These are phyloP conservation scores for Fusarium denticulatum DNA, from an alignment of 2,329 filamentous ascomycete genomes.

Conservation along the genomic window DNA sequence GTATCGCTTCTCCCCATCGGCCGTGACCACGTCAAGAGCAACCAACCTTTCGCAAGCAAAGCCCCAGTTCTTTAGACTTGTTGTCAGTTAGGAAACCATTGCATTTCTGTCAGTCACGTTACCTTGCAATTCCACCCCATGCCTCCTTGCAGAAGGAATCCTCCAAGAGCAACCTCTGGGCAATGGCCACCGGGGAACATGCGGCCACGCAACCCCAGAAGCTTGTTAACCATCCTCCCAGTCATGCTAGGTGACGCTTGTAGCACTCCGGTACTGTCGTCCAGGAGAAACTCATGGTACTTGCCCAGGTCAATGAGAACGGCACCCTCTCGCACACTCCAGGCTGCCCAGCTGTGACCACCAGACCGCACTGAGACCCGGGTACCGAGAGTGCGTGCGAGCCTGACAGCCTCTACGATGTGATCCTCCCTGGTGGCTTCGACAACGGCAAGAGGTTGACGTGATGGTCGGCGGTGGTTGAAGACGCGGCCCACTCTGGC, in stretches of 20 bases:
- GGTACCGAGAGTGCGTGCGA: background rate
- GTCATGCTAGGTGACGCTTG: background rate
- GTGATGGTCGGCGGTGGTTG: background rate
- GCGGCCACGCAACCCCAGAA: rapidly evolving
- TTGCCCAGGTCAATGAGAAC: background rate
- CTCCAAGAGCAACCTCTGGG: background rate
- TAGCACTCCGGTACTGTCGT: background rate
- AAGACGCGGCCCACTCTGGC: background rate
- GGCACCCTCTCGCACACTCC: background rate
- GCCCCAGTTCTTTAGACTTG: background rate
- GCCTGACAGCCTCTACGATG: background rate
- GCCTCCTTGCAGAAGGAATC: background rate
- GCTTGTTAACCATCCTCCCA: background rate
- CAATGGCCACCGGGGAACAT: background rate
- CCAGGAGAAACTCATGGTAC: background rate
- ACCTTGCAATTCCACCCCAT: constrained; percentile 1
- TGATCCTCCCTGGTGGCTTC: background rate
- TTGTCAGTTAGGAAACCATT: background rate
- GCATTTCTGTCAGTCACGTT: rapidly evolving
- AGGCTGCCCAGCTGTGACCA: background rate
- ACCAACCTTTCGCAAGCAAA: background rate
- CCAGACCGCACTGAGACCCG: background rate
- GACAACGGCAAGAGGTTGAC: background rate
- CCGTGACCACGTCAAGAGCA: background rate
- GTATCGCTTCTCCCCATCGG: background rate